A percentile compares a stretch with the other conserved stretches of the same genome.
phyloP scores from a whole-genome alignment of 441 rosid species.

The Flueggea neowawraea region DNA sequence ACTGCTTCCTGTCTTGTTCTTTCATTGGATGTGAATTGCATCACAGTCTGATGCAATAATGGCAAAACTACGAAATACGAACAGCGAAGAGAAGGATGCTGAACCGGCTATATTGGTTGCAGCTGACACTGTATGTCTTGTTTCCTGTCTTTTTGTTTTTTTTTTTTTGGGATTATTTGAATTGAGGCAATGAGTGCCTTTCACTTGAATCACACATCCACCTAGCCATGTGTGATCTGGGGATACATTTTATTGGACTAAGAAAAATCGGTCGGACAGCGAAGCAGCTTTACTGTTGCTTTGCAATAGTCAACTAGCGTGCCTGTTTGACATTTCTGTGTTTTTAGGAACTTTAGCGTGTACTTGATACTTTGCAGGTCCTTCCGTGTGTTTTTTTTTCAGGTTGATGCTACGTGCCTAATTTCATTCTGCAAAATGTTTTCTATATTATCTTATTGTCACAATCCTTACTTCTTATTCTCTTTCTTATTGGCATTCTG shows the following conservation, averaged over 20 bases:
- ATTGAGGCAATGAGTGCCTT: conserved; percentile 3
- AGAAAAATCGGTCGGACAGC: background rate
- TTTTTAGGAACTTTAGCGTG: too few species aligned
- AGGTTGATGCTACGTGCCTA: background rate
- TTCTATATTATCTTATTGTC: background rate
- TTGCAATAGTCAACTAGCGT: too few species aligned
- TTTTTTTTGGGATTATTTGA: conserved; percentile 8
- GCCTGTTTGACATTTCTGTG: too few species aligned
- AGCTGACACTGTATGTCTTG: conserved; percentile 72
- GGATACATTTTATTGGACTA: conserved; percentile 26
- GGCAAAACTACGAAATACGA: conserved; percentile 36
- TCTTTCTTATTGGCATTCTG: conserved; percentile 1
- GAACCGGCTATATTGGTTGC: conserved; percentile 50
- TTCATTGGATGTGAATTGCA: conserved; percentile 30
- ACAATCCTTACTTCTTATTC: background rate
- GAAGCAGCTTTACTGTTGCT: conserved; percentile 2
- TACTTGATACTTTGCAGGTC: too few species aligned
- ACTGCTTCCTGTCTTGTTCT: conserved; percentile 9
- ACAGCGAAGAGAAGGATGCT: conserved; percentile 32
- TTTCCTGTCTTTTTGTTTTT: conserved; percentile 5
- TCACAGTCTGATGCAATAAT: conserved; percentile 72
- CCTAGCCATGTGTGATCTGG: conserved; percentile 33
- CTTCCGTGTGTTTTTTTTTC: too few species aligned
- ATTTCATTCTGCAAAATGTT: background rate
- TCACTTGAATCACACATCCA: conserved; percentile 13